phyloP scores from a whole-genome alignment of 768 basidiomycete species.

The Pleurotus djamor region DNA sequence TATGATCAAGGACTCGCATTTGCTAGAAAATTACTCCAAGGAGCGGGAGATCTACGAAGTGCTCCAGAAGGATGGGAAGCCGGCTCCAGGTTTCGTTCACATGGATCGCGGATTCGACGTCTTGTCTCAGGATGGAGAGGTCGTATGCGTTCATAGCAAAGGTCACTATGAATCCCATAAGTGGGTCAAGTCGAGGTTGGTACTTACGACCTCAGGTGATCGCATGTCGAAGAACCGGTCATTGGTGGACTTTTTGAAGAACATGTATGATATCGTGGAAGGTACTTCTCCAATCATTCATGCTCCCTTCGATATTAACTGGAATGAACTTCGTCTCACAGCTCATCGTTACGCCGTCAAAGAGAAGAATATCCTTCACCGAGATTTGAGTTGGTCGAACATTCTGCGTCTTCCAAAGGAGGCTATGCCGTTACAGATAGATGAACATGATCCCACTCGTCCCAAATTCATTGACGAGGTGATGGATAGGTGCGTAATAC shows the following conservation, averaged over 20 bases:
- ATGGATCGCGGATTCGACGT: background rate
- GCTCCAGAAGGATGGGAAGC: background rate
- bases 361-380: constrained; percentile 17
- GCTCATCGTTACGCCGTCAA: constrained; percentile 8
- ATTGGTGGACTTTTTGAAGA: background rate
- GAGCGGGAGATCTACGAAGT: background rate
- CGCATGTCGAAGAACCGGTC: background rate
- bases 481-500: background rate
- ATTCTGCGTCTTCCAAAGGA: background rate
- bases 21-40: background rate
- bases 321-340: background rate
- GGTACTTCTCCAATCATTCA: background rate
- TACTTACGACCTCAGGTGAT: background rate
- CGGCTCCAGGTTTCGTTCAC: background rate
- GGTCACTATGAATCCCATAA: background rate
- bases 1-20: background rate
- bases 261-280: background rate
- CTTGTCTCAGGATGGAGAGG: background rate
- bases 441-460: background rate
- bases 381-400: constrained; percentile 22
- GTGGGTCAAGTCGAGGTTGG: background rate
- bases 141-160: background rate
- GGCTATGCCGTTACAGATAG: background rate
- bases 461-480: constrained; percentile 8
- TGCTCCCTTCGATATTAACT: background rate